Percentiles rank a stretch among this genome's conserved stretches.
phyloP scores from a whole-genome alignment of 31 red algal genomes.

The Odonthalia washingtoniensis region DNA sequence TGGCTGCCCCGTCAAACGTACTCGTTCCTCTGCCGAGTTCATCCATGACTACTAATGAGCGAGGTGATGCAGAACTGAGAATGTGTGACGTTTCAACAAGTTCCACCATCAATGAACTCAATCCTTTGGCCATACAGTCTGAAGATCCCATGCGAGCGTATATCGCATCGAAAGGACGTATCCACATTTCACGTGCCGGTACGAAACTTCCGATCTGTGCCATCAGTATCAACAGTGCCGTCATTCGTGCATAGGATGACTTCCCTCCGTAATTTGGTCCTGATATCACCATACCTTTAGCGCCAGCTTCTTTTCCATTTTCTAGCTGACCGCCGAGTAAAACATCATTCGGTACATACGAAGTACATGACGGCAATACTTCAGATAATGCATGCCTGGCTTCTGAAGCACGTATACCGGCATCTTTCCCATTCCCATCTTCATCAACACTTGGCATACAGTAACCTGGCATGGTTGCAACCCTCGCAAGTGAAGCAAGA shows the following conservation, averaged over 20 bases:
- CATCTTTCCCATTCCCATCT: slow-evolving; percentile 1
- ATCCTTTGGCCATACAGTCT: slow-evolving; percentile 52
- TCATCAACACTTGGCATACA: slow-evolving; percentile 48
- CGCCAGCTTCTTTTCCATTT: slow-evolving; percentile 3
- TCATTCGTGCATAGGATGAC: slow-evolving; percentile 79
- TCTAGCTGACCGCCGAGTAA: slow-evolving; percentile 33
- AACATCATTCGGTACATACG: slow-evolving; percentile 79
- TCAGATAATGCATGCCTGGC: slow-evolving; percentile 74
- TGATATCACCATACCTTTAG: slow-evolving; percentile 56
- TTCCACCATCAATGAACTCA: slow-evolving; percentile 79
- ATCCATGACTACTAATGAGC: slow-evolving; percentile 74
- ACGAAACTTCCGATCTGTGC: slow-evolving; percentile 80
- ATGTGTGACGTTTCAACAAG: slow-evolving; percentile 66
- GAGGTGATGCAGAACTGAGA: slow-evolving; percentile 48
- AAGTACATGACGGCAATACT: slow-evolving; percentile 43
- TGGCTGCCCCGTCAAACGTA: slow-evolving; percentile 88
- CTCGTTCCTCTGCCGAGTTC: slow-evolving; percentile 81
- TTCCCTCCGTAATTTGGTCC: slow-evolving; percentile 90
- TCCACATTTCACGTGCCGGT: slow-evolving; percentile 31
- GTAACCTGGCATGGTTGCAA: slow-evolving; percentile 66
- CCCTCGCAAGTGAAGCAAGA: slow-evolving; percentile 56
- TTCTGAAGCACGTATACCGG: slow-evolving; percentile 52
- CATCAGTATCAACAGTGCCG: slow-evolving; percentile 79
- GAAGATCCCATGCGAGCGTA: slow-evolving; percentile 71
- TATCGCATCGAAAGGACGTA: slow-evolving; percentile 80